Conservation (phyloP, 2,329 filamentous ascomycete genomes). For the Cordyceps farinosa region DNA sequence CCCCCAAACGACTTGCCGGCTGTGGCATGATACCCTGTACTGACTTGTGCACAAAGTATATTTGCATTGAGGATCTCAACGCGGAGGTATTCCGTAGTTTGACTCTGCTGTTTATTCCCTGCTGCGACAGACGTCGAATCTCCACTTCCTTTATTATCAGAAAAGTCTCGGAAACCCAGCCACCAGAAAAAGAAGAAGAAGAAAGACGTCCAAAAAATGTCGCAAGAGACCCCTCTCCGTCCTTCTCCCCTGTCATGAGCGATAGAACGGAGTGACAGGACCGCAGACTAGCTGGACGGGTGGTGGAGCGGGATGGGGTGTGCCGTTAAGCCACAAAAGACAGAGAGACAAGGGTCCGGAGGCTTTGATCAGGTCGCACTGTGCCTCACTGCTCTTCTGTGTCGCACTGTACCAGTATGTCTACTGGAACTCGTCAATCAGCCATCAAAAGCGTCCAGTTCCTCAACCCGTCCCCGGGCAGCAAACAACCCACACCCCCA, state of each 20-base stretch:
- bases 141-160: neutral
- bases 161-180: neutral
- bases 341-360: neutral
- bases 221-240: conserved; percentile 1
- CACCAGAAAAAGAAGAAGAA: neutral
- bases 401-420: neutral
- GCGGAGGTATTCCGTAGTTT: neutral
- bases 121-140: conserved; percentile 5
- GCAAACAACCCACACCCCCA: conserved; percentile 10
- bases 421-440: neutral
- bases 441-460: neutral
- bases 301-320: conserved; percentile 4
- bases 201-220: neutral
- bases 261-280: neutral
- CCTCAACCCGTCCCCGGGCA: neutral
- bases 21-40: no score
- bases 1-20: neutral
- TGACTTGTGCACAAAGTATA: neutral
- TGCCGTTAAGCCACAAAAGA: conserved; percentile 12
- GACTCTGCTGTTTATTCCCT: neutral
- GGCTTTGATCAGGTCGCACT: neutral
- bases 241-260: neutral
- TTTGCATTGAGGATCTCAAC: neutral
- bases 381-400: neutral
- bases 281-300: conserved; percentile 4